Evolutionary conservation across 169 alveolate genomes (phyloP), one percentile per base, ranked within the genome.

Genomic region (Eimeria nieschulzi): DNA sequence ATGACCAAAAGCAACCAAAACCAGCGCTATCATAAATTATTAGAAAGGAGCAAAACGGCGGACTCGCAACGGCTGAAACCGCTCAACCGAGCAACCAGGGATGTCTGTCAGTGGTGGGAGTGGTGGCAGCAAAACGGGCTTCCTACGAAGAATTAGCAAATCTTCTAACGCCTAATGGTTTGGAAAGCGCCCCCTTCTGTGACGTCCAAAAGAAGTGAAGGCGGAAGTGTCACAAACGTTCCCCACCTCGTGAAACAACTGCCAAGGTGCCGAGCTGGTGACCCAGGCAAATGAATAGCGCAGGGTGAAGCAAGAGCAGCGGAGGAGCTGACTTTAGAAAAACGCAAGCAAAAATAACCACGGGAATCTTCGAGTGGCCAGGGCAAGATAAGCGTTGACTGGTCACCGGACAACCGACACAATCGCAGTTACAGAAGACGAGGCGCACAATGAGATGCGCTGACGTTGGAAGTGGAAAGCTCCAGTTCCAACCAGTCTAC

Each of bases 331-430:
- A 51, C 53, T 80, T n/a, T 5, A 23, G 75, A 26, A 33, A n/a
- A 56, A 53, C 8, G 23, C 61, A 80, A 72, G 61, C 75, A 75
- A 56, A 80, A 33, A 25, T 33, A 3, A 23, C 10, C 88, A 33
- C 73, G 61, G 51, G n/a, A 80, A 66, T 80, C 88, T 80, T 59
- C 39, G 46, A 56, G 26, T 33, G 56, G 56, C 53, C 33, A 23
- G 25, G 61, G 88, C 39, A 55, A 80, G 56, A 59, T 80, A 61
- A 33, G 46, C 76, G 46, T 9, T 17, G 88, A 59, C 88, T 46
- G 76, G 46, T 66, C 88, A 80, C 88, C 88, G 61, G 88, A 80
- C 88, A 80, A 75, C 88, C 88, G 76, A 80, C 76, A 59, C 33
- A 66, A 55, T 51, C 70, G 76, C 72, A 80, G 88, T 80, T 72